phyloP scores from a whole-genome alignment of 768 basidiomycete species.

The Boletus pseudo-olivaceus region DNA sequence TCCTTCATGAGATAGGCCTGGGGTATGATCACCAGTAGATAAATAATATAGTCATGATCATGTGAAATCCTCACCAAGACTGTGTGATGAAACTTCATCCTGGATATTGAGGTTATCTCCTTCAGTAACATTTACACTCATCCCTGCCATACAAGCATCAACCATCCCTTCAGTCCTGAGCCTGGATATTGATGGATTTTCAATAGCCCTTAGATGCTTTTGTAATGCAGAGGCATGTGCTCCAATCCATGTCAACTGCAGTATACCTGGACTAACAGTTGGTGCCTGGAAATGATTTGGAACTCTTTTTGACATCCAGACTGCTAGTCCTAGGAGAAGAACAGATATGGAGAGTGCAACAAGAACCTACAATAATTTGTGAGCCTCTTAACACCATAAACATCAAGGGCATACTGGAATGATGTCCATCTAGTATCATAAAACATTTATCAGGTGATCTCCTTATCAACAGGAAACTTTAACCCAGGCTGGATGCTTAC shows the following conservation, averaged over 20 bases:
- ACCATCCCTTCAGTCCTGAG: neutral
- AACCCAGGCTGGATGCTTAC: neutral
- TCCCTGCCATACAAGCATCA: neutral
- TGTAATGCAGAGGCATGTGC: neutral
- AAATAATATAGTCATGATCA: neutral
- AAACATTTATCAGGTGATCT: neutral
- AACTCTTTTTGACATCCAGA: neutral
- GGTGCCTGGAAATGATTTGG: neutral
- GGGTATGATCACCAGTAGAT: neutral
- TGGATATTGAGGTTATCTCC: neutral
- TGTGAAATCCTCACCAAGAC: neutral
- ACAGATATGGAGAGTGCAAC: neutral
- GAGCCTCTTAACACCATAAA: neutral
- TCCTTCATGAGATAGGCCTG: neutral
- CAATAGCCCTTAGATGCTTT: neutral
- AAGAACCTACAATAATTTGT: neutral
- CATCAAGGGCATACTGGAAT: neutral
- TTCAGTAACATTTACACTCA: neutral
- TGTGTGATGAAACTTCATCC: neutral
- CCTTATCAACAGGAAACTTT: neutral
- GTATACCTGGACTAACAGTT: neutral
- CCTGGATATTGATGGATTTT: neutral
- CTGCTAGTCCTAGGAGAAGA: neutral
- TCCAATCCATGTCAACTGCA: neutral
- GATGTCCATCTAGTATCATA: neutral